These are phyloP conservation scores for Candida bentonensis DNA, from an alignment of 805 yeast genomes.

Conservation along the genomic window DNA sequence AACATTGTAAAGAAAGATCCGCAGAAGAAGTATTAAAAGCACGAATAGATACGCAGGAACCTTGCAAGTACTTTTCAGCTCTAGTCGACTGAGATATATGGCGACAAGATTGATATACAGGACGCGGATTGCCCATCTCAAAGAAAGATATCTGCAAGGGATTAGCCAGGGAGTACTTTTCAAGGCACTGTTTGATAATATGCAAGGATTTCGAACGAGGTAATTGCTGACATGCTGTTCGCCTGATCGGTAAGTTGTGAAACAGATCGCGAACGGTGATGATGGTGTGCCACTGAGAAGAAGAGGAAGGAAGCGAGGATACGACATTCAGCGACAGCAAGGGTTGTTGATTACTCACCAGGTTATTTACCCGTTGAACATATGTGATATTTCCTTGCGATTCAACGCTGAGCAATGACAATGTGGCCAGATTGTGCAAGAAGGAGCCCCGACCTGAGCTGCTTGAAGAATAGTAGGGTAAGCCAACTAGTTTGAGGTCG, in stretches of 20 bases:
- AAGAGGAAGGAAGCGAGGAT: not conserved
- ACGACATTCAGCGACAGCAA: no score
- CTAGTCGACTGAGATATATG: not conserved
- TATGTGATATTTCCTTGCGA: slow-evolving; percentile 6
- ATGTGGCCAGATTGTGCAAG: slow-evolving; percentile 28
- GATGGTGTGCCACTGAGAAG: slow-evolving; percentile 5
- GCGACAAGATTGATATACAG: no score
- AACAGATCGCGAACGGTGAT: slow-evolving; percentile 13
- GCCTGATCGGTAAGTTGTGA: slow-evolving; percentile 15
- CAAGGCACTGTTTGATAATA: slow-evolving; percentile 3
- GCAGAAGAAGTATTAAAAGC: not conserved
- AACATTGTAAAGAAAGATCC: not conserved
- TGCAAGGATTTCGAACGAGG: slow-evolving; percentile 1
- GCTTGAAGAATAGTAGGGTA: slow-evolving; percentile 33
- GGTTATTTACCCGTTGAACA: not conserved
- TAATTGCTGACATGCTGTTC: slow-evolving; percentile 3
- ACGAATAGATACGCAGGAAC: not conserved
- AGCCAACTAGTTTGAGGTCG: slow-evolving; percentile 31
- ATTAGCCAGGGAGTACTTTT: slow-evolving; percentile 2
- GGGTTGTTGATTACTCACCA: no score
- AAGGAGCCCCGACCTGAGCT: slow-evolving; percentile 37
- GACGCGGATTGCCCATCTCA: not conserved
- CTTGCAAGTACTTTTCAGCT: not conserved
- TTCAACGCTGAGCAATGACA: slow-evolving; percentile 27
- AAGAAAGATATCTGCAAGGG: slow-evolving; percentile 4